A percentile compares a stretch with the other conserved stretches of the same genome.
Evolutionary conservation across 1,284 basidiomycete species (phyloP).

Genomic region (Microbotryum silenes-acaulis): DNA sequence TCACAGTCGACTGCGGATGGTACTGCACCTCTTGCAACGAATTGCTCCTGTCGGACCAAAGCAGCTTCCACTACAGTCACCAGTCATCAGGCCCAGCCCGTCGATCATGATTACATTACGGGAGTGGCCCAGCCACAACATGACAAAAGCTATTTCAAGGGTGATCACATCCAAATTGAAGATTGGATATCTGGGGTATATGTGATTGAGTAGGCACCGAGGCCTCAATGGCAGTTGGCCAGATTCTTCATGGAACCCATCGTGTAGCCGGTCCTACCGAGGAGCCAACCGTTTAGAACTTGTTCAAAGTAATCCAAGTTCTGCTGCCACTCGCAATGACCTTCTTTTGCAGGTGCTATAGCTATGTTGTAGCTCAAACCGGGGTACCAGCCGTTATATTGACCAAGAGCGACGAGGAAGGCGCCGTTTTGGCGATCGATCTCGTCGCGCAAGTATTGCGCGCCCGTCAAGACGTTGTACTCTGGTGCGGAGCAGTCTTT

Average conservation of each 20-base stretch:
- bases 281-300: conserved; percentile 27
- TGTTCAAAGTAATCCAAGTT: conserved; percentile 37
- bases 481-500: conserved; percentile 36
- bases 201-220: too few species aligned
- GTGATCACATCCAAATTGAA: too few species aligned
- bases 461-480: conserved; percentile 44
- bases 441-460: conserved; percentile 53
- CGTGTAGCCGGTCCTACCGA: conserved; percentile 23
- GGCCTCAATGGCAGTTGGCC: background rate
- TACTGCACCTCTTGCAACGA: too few species aligned
- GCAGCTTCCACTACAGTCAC: too few species aligned
- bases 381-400: conserved; percentile 62
- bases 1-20: too few species aligned
- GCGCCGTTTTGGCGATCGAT: conserved; percentile 53
- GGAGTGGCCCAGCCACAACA: too few species aligned
- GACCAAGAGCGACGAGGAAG: conserved; percentile 55
- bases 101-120: too few species aligned
- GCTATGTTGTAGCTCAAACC: conserved; percentile 52
- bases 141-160: too few species aligned
- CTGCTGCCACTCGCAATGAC: conserved; percentile 65
- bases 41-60: too few species aligned
- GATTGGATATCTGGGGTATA: too few species aligned
- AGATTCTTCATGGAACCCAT: conserved; percentile 16
- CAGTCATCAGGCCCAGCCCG: too few species aligned
- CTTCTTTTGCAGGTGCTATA: conserved; percentile 50